Percentiles rank a stretch among this genome's conserved stretches.
Conservation (phyloP, 1,139 yeast species). For the Maudiozyma humilis region DNA sequence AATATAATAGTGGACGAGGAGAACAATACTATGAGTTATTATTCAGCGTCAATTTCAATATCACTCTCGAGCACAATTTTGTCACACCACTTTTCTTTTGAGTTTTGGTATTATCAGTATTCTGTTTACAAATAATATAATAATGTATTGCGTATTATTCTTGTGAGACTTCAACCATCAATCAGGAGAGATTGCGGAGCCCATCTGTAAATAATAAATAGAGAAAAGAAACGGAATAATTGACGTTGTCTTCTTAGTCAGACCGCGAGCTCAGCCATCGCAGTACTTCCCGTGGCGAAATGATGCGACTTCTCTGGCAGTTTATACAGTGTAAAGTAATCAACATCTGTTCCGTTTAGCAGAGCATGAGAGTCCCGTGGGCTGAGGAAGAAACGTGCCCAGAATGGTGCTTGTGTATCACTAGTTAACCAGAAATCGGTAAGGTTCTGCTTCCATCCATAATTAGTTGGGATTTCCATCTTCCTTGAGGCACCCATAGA, state of each 20-base stretch:
- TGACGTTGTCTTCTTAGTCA: no score
- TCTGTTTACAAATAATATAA: no score
- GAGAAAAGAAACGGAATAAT: no score
- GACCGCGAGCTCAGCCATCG: no score
- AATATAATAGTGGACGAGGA: background rate
- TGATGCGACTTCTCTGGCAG: no score
- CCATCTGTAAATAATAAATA: no score
- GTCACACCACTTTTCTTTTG: background rate
- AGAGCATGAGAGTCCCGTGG: conserved; percentile 57
- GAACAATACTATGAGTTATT: background rate
- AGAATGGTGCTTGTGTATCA: conserved; percentile 33
- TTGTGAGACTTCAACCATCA: background rate
- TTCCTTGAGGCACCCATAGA: background rate
- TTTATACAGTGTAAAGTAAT: conserved; percentile 52
- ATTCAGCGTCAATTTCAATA: background rate
- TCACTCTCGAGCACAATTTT: background rate
- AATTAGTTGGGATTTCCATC: conserved; percentile 41
- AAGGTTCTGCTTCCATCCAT: conserved; percentile 57
- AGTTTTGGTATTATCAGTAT: background rate
- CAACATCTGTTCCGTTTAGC: conserved; percentile 51
- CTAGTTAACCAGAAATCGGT: conserved; percentile 62
- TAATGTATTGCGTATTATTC: background rate
- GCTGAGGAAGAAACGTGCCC: conserved; percentile 44
- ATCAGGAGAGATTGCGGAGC: no score
- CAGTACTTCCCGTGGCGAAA: no score